Conservation (phyloP, 169 alveolate species). For the Cryptosporidium xiaoi region DNA sequence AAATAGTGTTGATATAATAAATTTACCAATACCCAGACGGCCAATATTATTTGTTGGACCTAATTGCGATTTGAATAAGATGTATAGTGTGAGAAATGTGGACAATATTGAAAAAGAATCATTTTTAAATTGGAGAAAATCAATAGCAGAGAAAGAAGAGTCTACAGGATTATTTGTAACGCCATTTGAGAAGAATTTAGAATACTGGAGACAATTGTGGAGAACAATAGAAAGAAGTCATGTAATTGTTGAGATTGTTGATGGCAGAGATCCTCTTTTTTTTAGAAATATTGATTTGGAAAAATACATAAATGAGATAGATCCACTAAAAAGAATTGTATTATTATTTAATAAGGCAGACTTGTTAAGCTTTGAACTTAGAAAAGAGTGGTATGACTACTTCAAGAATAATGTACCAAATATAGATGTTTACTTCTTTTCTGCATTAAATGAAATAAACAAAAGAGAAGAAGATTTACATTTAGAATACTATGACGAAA, state of each 20-base stretch:
- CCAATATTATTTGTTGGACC: constrained; percentile 65
- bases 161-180: constrained; percentile 91
- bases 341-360: constrained; percentile 95
- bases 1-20: neutral
- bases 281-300: constrained; percentile 91
- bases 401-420: constrained; percentile 83
- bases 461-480: constrained; percentile 6
- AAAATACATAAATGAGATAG: constrained; percentile 90
- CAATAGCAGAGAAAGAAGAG: constrained; percentile 92
- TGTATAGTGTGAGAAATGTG: constrained; percentile 63
- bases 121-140: constrained; percentile 89
- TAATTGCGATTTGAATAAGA: constrained; percentile 21
- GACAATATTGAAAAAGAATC: constrained; percentile 84
- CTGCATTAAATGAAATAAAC: constrained; percentile 85
- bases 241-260: constrained; percentile 94
- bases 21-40: constrained; percentile 65
- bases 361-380: constrained; percentile 87
- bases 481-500: neutral
- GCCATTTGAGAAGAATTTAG: constrained; percentile 98
- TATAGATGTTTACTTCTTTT: constrained; percentile 90
- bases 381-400: constrained; percentile 92
- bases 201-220: constrained; percentile 99
- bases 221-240: constrained; percentile 96
- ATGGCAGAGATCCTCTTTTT: constrained; percentile 97
- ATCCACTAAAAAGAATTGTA: constrained; percentile 87